Evolutionary conservation across 208 protist genomes (phyloP).

Genomic region (Trypanosoma grayi): DNA sequence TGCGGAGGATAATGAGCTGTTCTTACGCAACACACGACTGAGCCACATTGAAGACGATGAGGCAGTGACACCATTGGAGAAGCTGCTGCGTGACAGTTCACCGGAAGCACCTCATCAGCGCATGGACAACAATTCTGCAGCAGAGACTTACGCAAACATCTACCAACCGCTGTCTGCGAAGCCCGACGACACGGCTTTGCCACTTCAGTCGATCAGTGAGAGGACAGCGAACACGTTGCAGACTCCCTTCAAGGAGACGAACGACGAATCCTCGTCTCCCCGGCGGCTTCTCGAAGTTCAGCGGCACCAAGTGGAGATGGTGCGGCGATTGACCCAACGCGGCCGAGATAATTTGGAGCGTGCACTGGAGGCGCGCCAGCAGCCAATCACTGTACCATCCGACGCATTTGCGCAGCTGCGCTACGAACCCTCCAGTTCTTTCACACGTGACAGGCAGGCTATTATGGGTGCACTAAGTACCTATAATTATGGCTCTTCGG

Average conservation of each 20-base stretch:
- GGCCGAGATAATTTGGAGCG: conserved; percentile 16
- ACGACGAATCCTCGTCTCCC: background rate
- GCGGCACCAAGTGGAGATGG: conserved; percentile 26
- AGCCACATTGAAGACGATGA: conserved; percentile 14
- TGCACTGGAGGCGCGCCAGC: conserved; percentile 4
- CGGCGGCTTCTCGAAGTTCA: conserved; percentile 6
- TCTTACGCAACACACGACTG: conserved; percentile 19
- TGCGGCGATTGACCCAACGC: conserved; percentile 9
- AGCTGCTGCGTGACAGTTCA: conserved; percentile 11
- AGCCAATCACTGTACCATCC: background rate
- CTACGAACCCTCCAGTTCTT: conserved; percentile 2
- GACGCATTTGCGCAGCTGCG: conserved; percentile 8
- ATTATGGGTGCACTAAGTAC: conserved; percentile 7
- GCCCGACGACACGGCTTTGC: background rate
- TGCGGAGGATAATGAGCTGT: conserved; percentile 6
- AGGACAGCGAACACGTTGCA: background rate
- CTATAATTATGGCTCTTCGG: background rate
- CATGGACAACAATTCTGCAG: background rate
- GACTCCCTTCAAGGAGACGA: background rate
- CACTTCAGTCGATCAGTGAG: background rate
- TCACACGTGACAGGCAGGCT: conserved; percentile 7
- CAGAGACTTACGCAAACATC: conserved; percentile 1
- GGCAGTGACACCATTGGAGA: conserved; percentile 17
- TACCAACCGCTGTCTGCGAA: conserved; percentile 3
- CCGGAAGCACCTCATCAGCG: background rate